These are phyloP conservation scores for Pistacia atlantica DNA, from an alignment of 345 rosid species.

Conservation along the genomic window DNA sequence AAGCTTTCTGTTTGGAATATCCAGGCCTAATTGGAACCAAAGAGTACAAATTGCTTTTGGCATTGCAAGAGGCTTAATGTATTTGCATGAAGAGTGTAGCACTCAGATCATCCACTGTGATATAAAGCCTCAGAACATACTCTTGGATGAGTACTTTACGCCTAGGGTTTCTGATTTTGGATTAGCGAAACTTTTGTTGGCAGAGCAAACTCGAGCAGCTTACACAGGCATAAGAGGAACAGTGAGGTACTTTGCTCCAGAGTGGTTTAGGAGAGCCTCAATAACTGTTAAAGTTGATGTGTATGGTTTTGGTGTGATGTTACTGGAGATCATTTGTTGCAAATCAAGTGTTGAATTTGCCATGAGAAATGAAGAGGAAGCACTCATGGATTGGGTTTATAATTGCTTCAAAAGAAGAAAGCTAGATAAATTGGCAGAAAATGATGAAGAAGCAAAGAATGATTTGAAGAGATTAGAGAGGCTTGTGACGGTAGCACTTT, in stretches of 20 bases:
- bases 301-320: conserved; percentile 15
- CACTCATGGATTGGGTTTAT: conserved; percentile 13
- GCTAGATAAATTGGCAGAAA: conserved; percentile 9
- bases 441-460: conserved; percentile 14
- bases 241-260: conserved; percentile 10
- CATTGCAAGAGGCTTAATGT: conserved; percentile 14
- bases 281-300: conserved; percentile 19
- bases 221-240: conserved; percentile 17
- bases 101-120: conserved; percentile 18
- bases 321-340: conserved; percentile 17
- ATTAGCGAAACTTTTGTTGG: conserved; percentile 11
- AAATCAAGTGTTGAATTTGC: conserved; percentile 10
- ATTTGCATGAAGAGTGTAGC: conserved; percentile 17
- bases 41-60: conserved; percentile 12
- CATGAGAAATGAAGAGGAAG: background rate
- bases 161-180: conserved; percentile 13
- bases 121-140: conserved; percentile 20
- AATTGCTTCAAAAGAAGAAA: background rate
- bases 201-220: conserved; percentile 18
- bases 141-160: conserved; percentile 13
- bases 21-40: conserved; percentile 17
- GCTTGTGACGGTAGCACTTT: conserved; percentile 4
- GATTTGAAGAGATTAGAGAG: conserved; percentile 10
- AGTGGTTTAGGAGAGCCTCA: conserved; percentile 12
- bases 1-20: conserved; percentile 16